Conservation (phyloP, 192 early-diverging fungal genomes). For the Nowakowskiella sp. region DNA sequence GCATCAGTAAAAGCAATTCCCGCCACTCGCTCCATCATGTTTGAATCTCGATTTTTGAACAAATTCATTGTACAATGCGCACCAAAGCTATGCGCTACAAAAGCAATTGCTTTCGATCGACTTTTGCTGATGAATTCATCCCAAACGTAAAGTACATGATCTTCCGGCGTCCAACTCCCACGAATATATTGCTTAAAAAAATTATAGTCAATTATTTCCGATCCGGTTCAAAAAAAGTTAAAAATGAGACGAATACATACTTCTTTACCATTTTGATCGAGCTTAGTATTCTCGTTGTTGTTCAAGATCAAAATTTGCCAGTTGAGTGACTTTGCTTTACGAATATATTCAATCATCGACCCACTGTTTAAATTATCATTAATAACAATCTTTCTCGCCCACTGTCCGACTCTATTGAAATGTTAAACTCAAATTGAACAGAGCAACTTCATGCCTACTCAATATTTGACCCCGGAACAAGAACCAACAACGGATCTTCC, state of each 20-base stretch:
- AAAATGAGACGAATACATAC: too few relatives aligned
- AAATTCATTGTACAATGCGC: constrained; percentile 3
- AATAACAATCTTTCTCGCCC: constrained; percentile 13
- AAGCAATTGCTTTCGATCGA: not conserved
- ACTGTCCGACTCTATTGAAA: constrained; percentile 12
- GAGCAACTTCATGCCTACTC: not conserved
- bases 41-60: not conserved
- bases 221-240: too few relatives aligned
- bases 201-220: not conserved
- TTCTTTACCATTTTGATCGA: too few relatives aligned
- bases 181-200: not conserved
- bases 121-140: not conserved
- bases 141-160: constrained; percentile 9
- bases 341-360: constrained; percentile 5
- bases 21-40: not conserved
- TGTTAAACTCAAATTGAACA: too few relatives aligned
- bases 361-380: constrained; percentile 17
- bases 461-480: not conserved
- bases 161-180: constrained; percentile 1
- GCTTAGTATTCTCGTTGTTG: constrained; percentile 6
- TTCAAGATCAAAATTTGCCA: constrained; percentile 7
- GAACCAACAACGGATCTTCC: constrained; percentile 1
- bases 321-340: not conserved
- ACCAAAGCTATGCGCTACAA: constrained; percentile 13
- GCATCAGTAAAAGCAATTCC: constrained; percentile 13